phyloP scores from a whole-genome alignment of 768 basidiomycete genomes.

The Phlebiopsis gigantea region DNA sequence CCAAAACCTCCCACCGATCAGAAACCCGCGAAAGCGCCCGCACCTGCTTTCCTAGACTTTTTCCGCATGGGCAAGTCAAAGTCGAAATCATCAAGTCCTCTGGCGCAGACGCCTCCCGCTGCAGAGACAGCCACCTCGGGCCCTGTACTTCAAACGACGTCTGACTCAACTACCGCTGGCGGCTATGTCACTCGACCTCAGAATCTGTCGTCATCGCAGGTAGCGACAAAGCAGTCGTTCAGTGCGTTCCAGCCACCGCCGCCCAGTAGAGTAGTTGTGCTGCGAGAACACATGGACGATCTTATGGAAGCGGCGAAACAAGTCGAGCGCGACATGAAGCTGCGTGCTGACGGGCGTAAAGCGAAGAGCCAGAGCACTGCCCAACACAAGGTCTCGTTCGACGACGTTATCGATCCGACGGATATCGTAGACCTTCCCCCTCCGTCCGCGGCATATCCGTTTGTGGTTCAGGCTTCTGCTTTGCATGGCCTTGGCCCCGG shows the following conservation, averaged over 20 bases:
- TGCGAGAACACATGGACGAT: constrained; percentile 77
- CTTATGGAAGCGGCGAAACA: constrained; percentile 66
- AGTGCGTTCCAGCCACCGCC: constrained; percentile 31
- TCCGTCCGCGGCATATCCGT: constrained; percentile 62
- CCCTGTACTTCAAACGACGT: constrained; percentile 49
- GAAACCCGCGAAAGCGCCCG: constrained; percentile 45
- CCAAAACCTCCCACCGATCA: constrained; percentile 26
- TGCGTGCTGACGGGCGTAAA: constrained; percentile 43
- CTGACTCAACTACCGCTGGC: constrained; percentile 53
- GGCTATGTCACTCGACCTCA: constrained; percentile 28
- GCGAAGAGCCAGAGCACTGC: constrained; percentile 37
- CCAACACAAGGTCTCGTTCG: constrained; percentile 32
- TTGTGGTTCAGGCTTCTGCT: constrained; percentile 72
- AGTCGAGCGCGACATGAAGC: constrained; percentile 67
- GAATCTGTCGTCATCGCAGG: constrained; percentile 14
- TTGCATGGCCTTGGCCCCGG: constrained; percentile 67
- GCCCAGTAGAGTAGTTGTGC: constrained; percentile 57
- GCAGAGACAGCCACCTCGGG: constrained; percentile 11
- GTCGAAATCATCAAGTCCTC: constrained; percentile 51
- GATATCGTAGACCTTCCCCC: constrained; percentile 78
- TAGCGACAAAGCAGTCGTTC: constrained; percentile 33
- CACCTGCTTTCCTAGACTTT: constrained; percentile 58
- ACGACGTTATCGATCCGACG: constrained; percentile 75
- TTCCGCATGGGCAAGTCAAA: constrained; percentile 66
- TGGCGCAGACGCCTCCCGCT: constrained; percentile 24